Evolutionary conservation across 2,329 filamentous ascomycete genomes (phyloP).

Genomic region (Paecilomyces sp.): DNA sequence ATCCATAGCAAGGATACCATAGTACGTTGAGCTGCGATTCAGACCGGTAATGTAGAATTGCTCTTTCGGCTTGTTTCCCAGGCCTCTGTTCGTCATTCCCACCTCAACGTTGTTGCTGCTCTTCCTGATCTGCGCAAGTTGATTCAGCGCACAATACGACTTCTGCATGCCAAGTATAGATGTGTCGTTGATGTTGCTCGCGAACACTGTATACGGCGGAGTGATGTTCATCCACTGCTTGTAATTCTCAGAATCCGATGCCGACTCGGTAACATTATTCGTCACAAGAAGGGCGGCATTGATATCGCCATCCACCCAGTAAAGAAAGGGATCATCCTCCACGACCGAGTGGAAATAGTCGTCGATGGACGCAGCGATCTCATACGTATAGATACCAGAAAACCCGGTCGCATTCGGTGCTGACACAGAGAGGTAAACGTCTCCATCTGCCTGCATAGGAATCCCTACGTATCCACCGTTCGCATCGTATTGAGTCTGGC

Average conservation of each 20-base stretch:
- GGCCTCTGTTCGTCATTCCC: slow-evolving; percentile 62
- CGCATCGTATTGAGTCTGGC: slow-evolving; percentile 45
- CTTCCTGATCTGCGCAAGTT: slow-evolving; percentile 57
- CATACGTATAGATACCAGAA: slow-evolving; percentile 65
- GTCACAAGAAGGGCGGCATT: slow-evolving; percentile 73
- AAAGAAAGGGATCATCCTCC: slow-evolving; percentile 50
- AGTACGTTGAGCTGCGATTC: slow-evolving; percentile 64
- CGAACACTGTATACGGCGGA: slow-evolving; percentile 72
- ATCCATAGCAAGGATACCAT: slow-evolving; percentile 62
- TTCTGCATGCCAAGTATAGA: slow-evolving; percentile 62
- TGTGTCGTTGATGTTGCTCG: slow-evolving; percentile 52
- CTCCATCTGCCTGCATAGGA: slow-evolving; percentile 53
- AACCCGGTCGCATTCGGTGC: slow-evolving; percentile 62
- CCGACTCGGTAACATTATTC: slow-evolving; percentile 52
- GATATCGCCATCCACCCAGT: slow-evolving; percentile 79
- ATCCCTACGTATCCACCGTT: slow-evolving; percentile 63
- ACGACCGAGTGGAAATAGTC: slow-evolving; percentile 62
- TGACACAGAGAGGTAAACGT: slow-evolving; percentile 69
- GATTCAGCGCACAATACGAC: slow-evolving; percentile 75
- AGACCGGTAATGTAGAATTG: slow-evolving; percentile 80
- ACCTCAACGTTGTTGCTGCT: slow-evolving; percentile 53
- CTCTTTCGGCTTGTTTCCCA: slow-evolving; percentile 65
- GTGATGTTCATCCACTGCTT: slow-evolving; percentile 51
- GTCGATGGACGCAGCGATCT: slow-evolving; percentile 77
- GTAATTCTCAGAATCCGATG: slow-evolving; percentile 42